phyloP scores from a whole-genome alignment of 768 basidiomycete species.

The Rhodosporidiobolus odoratus region DNA sequence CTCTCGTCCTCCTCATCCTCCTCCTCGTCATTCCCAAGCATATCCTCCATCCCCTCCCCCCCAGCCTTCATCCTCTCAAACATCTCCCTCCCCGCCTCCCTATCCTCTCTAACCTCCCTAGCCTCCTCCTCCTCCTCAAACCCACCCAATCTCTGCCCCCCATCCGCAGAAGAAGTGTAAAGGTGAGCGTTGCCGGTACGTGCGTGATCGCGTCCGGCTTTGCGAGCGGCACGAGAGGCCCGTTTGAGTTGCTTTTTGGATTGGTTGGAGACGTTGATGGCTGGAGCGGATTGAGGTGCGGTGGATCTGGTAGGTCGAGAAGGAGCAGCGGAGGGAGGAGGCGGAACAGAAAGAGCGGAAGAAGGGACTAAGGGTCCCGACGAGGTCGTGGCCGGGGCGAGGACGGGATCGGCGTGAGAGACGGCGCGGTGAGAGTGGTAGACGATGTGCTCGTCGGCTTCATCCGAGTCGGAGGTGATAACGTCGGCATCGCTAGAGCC shows the following conservation, averaged over 20 bases:
- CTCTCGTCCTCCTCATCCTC: neutral
- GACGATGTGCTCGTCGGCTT: conserved; percentile 21
- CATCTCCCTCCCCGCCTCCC: neutral
- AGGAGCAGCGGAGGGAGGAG: neutral
- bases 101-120: neutral
- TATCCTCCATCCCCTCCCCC: conserved; percentile 13
- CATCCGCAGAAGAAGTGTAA: too few species aligned
- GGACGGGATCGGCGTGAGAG: conserved; percentile 25
- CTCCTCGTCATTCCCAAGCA: conserved; percentile 1
- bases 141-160: neutral
- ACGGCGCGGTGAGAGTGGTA: conserved; percentile 6
- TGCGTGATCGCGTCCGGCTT: conserved; percentile 22
- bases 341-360: neutral
- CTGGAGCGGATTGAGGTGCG: neutral
- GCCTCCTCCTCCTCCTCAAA: conserved; percentile 20
- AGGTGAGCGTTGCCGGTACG: conserved; percentile 24
- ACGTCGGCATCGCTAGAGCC: neutral
- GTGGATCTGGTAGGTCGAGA: neutral
- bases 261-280: neutral
- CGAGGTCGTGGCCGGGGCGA: too few species aligned
- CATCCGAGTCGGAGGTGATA: neutral
- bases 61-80: conserved; percentile 17
- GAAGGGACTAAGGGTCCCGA: neutral
- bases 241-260: conserved; percentile 28
- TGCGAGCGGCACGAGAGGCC: conserved; percentile 19